Evolutionary conservation across 2,329 filamentous ascomycete species (phyloP).

Genomic region (Penicillium sp.): DNA sequence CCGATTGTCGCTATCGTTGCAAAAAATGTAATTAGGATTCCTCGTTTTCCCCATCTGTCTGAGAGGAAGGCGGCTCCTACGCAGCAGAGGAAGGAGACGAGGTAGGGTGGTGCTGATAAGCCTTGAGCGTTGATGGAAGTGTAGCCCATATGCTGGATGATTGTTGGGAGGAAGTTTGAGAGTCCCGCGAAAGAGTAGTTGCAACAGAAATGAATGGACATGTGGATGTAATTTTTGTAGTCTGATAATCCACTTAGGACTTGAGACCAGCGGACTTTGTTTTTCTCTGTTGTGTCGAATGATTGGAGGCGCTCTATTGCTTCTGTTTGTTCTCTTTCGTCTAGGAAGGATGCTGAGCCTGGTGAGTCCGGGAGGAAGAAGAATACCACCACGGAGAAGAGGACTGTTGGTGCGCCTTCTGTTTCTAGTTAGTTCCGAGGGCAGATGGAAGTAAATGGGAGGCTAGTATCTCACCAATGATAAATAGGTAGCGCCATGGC

Average conservation of each 20-base stretch:
- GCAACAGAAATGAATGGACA: slow-evolving; percentile 43
- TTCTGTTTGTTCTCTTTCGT: slow-evolving; percentile 48
- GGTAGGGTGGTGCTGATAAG: slow-evolving; percentile 45
- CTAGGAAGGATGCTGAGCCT: slow-evolving; percentile 44
- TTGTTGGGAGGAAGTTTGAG: slow-evolving; percentile 46
- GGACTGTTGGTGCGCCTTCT: slow-evolving; percentile 45
- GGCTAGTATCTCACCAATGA: slow-evolving; percentile 36
- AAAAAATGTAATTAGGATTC: slow-evolving; percentile 34
- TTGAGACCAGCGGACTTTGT: slow-evolving; percentile 33
- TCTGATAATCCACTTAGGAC: slow-evolving; percentile 37
- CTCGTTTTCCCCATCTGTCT: slow-evolving; percentile 39
- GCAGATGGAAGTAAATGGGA: background rate
- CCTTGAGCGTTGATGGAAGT: slow-evolving; percentile 43
- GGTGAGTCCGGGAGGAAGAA: slow-evolving; percentile 49
- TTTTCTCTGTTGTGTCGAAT: slow-evolving; percentile 30
- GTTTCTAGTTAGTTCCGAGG: slow-evolving; percentile 24
- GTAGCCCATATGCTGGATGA: slow-evolving; percentile 44
- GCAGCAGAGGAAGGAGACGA: slow-evolving; percentile 40
- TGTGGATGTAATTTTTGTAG: slow-evolving; percentile 41
- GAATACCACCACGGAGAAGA: slow-evolving; percentile 44
- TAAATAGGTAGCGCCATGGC: slow-evolving; percentile 49
- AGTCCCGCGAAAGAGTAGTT: slow-evolving; percentile 40
- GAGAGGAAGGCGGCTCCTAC: slow-evolving; percentile 32
- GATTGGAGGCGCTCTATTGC: slow-evolving; percentile 51
- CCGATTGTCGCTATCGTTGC: slow-evolving; percentile 32